phyloP scores from a whole-genome alignment of 805 yeast species.

The Ogataea haglerorum region DNA sequence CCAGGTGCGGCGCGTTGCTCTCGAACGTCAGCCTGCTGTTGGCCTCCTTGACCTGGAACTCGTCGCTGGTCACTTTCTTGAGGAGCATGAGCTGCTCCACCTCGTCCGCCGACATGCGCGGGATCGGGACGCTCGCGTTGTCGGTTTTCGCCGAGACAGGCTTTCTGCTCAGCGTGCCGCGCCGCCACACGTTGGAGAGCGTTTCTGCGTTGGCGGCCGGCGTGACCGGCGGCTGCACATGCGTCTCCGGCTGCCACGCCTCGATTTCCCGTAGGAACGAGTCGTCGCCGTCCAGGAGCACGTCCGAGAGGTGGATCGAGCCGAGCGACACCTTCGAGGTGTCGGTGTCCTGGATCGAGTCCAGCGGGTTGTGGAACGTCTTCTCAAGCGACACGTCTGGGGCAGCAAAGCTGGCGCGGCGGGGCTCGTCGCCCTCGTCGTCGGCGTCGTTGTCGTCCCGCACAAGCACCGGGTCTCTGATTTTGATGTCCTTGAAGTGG shows the following conservation, averaged over 20 bases:
- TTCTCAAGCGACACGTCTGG: slow-evolving; percentile 4
- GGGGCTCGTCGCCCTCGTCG: neutral
- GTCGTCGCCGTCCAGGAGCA: slow-evolving; percentile 40
- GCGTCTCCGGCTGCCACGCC: slow-evolving; percentile 30
- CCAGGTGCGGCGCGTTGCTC: slow-evolving; percentile 13
- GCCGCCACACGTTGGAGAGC: slow-evolving; percentile 29
- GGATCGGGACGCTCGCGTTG: slow-evolving; percentile 16
- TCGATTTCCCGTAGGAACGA: slow-evolving; percentile 41
- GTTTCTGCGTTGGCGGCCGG: slow-evolving; percentile 17
- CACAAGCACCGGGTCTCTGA: slow-evolving; percentile 7
- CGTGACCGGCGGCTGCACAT: slow-evolving; percentile 2
- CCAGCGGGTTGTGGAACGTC: slow-evolving; percentile 23
- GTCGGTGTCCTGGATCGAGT: slow-evolving; percentile 17
- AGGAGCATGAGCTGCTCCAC: slow-evolving; percentile 30
- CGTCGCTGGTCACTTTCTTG: slow-evolving; percentile 32
- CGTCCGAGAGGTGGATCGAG: slow-evolving; percentile 22
- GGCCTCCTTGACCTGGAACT: slow-evolving; percentile 28
- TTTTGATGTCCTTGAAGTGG: slow-evolving; percentile 24
- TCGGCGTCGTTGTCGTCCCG: slow-evolving; percentile 1
- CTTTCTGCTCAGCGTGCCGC: slow-evolving; percentile 25
- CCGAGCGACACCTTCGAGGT: slow-evolving; percentile 2
- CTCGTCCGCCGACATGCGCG: slow-evolving; percentile 24
- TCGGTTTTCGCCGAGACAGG: slow-evolving; percentile 11
- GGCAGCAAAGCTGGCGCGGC: too few relatives aligned
- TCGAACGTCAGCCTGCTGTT: slow-evolving; percentile 21